phyloP scores from a whole-genome alignment of 139 green algal species.

The Spirogloea muscicola region DNA sequence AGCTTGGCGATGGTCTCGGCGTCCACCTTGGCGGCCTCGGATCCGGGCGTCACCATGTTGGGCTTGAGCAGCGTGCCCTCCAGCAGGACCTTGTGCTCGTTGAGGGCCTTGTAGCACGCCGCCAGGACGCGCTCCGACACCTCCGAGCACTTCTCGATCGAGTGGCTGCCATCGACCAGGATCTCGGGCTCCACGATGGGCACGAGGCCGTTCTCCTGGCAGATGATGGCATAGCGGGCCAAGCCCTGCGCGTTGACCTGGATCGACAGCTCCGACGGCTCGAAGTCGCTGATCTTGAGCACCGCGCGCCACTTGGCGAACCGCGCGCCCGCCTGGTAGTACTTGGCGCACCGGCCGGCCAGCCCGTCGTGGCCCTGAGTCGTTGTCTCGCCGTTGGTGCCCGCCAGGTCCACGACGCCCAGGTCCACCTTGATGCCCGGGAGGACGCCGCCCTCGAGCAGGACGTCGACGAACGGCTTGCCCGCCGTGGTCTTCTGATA shows the following conservation, averaged over 20 bases:
- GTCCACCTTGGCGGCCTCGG: conserved; percentile 29
- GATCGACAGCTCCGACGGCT: conserved; percentile 65
- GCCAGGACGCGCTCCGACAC: conserved; percentile 57
- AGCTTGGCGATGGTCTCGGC: conserved; percentile 60
- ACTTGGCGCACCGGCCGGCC: conserved; percentile 59
- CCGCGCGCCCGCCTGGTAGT: conserved; percentile 75
- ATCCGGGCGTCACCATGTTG: conserved; percentile 79
- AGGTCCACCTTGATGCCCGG: conserved; percentile 62
- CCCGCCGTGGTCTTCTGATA: conserved; percentile 71
- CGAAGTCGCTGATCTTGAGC: conserved; percentile 65
- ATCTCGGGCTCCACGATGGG: conserved; percentile 96
- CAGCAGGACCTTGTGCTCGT: conserved; percentile 54
- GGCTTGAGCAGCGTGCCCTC: conserved; percentile 87
- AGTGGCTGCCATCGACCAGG: conserved; percentile 84
- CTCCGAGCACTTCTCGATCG: conserved; percentile 59
- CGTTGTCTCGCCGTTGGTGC: conserved; percentile 69
- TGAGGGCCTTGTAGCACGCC: conserved; percentile 46
- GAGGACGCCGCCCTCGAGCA: conserved; percentile 51
- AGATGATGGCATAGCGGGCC: conserved; percentile 83
- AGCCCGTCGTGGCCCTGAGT: conserved; percentile 82
- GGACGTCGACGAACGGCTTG: conserved; percentile 65
- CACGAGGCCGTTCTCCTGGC: conserved; percentile 75
- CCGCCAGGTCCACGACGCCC: conserved; percentile 69
- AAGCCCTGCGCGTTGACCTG: conserved; percentile 79
- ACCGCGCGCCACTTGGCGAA: conserved; percentile 94